A percentile compares a stretch with the other conserved stretches of the same genome.
Evolutionary conservation across 2,329 filamentous ascomycete species (phyloP).

Genomic region (Tolypocladium paradoxum): DNA sequence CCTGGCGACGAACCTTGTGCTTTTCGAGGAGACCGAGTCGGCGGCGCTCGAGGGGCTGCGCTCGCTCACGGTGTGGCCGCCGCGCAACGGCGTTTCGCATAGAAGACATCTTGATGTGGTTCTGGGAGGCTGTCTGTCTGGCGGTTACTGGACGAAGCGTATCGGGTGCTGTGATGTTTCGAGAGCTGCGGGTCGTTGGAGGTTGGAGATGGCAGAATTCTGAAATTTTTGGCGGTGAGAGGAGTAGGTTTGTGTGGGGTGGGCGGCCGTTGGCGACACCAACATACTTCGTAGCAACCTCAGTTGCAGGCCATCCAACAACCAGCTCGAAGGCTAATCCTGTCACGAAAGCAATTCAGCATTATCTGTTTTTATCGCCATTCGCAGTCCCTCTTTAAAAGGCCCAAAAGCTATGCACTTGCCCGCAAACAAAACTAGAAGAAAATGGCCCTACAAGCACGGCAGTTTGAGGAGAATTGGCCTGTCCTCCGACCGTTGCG

Average conservation of each 20-base stretch:
- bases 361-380: too few relatives aligned
- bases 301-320: background rate
- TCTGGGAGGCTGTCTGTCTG: background rate
- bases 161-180: background rate
- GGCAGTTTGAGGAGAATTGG: too few relatives aligned
- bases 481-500: too few relatives aligned
- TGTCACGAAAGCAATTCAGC: too few relatives aligned
- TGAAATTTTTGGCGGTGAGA: slow-evolving; percentile 27
- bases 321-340: too few relatives aligned
- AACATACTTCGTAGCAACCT: background rate
- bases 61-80: slow-evolving; percentile 81
- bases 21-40: slow-evolving; percentile 93
- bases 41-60: slow-evolving; percentile 71
- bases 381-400: too few relatives aligned
- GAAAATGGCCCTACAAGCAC: too few relatives aligned
- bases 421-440: too few relatives aligned
- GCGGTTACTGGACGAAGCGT: background rate
- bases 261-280: background rate
- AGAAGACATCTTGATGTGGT: slow-evolving; percentile 35
- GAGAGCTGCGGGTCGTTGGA: background rate
- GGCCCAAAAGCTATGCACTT: background rate
- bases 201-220: slow-evolving; percentile 20
- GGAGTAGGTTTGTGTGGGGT: background rate
- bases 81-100: slow-evolving; percentile 59
- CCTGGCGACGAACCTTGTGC: slow-evolving; percentile 56